Conservation (phyloP, 352 stramenopile genomes). For the Achlya hypogyna region DNA sequence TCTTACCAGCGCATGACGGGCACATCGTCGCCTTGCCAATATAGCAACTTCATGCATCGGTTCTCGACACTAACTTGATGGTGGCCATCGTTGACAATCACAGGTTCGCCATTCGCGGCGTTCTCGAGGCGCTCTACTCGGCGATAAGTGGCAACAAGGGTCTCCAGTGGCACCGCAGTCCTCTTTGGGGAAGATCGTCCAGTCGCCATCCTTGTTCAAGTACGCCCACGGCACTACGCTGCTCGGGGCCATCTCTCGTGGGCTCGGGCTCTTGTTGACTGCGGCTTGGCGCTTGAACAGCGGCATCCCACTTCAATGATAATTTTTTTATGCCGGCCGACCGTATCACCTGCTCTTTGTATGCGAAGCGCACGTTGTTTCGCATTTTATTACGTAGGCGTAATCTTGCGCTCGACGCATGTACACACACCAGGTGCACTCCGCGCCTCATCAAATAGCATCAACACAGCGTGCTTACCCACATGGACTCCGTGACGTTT, state of each 20-base stretch:
- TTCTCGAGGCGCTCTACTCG: constrained; percentile 12
- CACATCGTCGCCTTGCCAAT: constrained; percentile 59
- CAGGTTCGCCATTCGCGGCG: constrained; percentile 14
- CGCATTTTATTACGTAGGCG: too few species aligned
- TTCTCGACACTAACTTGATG: constrained; percentile 68
- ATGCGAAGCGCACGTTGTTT: too few species aligned
- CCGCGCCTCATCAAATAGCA: too few species aligned
- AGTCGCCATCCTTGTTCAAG: constrained; percentile 11
- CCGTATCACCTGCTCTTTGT: too few species aligned
- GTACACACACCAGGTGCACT: too few species aligned
- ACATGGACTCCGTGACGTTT: too few species aligned
- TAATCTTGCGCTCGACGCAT: too few species aligned
- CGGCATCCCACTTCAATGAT: background rate
- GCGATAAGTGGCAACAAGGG: background rate
- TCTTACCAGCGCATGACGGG: constrained; percentile 69
- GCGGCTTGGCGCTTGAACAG: background rate
- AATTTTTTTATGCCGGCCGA: too few species aligned
- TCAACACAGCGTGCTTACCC: too few species aligned
- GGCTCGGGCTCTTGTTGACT: background rate
- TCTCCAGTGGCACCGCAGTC: constrained; percentile 7
- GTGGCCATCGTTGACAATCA: constrained; percentile 73
- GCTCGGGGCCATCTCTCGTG: background rate
- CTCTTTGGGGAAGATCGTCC: constrained; percentile 20
- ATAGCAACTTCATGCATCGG: constrained; percentile 73
- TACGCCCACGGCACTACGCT: constrained; percentile 15